Base-by-base conservation (phyloP, 208 protist species). In the Angomonas deanei region DNA sequence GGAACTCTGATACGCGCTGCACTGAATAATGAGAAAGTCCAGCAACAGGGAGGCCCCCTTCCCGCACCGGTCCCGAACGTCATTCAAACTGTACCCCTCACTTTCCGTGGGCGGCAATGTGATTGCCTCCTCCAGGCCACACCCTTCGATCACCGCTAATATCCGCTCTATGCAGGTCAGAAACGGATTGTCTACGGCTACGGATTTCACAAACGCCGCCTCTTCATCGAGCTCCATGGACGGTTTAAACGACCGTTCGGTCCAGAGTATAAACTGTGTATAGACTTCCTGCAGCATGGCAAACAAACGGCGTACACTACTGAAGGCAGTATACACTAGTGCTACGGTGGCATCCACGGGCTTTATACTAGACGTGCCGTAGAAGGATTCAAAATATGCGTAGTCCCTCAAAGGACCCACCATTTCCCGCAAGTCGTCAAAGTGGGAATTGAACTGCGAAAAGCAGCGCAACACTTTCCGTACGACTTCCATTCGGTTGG, bases 11-110 rank as follows among this genome's bases (percentile, higher is more conserved):
- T 84, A 17, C 2, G 76, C 72, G 62, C 86, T 92, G 39, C 78
- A 72, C 11, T 77, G 76, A 17, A 88, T 75, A 54, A 88, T 89
- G 17, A 95, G 74, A 31, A 70, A 80, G 68, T 95, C 84, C 30
- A 95, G 53, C 27, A 85, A 38, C 32, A 17, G 54, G 3, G 70
- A 61, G 0, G 69, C 81, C 17, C 42, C 28, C 39, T 33, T 58
- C 59, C 26, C 31, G 31, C 52, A 58, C 13, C 27, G 26, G 11
- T 42, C 36, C 11, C 36, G 8, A 8, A 8, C 36, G 11, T 42
- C 36, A 8, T 42, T 15, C 36, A 42, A 15, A n/a, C 11, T 42
- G 36, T n/a, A n/a, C n/a, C n/a, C n/a, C n/a, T n/a, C n/a, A n/a
- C 36, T 15, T 8, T 42, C 36, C 8, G 15, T n/a, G 36, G 15